These are phyloP conservation scores for Wallacemonas rigidus DNA, from an alignment of 208 protist species.

Conservation along the genomic window DNA sequence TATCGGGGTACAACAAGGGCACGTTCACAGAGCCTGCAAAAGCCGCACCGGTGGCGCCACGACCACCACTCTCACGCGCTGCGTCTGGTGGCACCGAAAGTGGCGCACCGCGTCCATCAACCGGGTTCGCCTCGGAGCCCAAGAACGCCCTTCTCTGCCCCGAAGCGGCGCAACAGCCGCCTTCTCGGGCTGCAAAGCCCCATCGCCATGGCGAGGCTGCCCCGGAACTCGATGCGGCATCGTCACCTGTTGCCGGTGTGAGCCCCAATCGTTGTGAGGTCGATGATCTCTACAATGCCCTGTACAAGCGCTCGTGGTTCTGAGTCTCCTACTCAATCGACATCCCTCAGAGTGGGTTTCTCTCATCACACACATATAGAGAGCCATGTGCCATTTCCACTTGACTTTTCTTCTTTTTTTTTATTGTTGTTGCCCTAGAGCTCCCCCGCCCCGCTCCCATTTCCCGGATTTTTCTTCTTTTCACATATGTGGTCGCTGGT, in stretches of 20 bases:
- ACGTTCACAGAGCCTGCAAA: not conserved
- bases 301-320: slow-evolving; percentile 12
- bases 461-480: no score
- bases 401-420: slow-evolving; percentile 10
- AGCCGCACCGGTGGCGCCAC: not conserved
- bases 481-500: no score
- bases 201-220: no score
- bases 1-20: not conserved
- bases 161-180: no score
- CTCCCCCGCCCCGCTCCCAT: no score
- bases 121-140: no score
- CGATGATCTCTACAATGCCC: slow-evolving; percentile 12
- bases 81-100: no score
- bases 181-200: no score
- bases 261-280: slow-evolving; percentile 4
- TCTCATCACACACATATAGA: not conserved
- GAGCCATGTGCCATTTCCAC: not conserved
- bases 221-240: not conserved
- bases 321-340: not conserved
- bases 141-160: no score
- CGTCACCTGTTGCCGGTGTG: not conserved
- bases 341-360: no score
- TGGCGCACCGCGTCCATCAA: no score
- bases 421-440: not conserved
- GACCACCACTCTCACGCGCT: not conserved